Evolutionary conservation across 306 rosid genomes (phyloP).

Genomic region (Quercus glauca): DNA sequence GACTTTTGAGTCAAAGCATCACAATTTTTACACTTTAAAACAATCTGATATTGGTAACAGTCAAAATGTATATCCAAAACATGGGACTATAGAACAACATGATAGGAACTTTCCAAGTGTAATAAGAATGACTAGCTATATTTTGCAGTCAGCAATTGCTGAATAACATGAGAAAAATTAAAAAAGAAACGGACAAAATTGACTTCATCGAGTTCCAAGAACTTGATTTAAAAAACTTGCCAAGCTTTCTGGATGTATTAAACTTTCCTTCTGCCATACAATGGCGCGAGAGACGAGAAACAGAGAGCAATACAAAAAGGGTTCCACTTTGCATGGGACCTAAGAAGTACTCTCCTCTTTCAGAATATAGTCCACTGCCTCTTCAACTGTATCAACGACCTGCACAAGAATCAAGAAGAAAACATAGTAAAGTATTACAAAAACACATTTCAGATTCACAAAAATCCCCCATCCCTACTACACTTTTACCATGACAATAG

Average conservation of each 20-base stretch:
- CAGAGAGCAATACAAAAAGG: neutral
- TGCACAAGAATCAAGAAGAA: constrained; percentile 30
- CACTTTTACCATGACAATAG: neutral
- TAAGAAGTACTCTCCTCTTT: constrained; percentile 28
- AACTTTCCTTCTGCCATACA: neutral
- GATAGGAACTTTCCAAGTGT: neutral
- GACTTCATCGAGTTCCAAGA: neutral
- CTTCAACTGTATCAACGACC: constrained; percentile 77
- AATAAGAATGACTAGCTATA: neutral
- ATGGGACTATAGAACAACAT: neutral
- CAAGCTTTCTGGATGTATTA: neutral
- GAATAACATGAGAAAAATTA: neutral
- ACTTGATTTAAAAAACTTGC: neutral
- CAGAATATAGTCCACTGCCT: constrained; percentile 57
- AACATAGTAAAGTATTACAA: neutral
- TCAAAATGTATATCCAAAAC: neutral
- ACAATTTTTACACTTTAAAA: no score
- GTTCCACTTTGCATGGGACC: neutral
- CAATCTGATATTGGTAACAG: no score
- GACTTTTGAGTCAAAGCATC: no score
- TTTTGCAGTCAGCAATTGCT: neutral
- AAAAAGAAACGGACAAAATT: neutral
- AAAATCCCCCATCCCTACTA: neutral
- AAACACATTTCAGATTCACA: neutral
- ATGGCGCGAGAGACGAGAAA: neutral